These are phyloP conservation scores for Adansonia digitata DNA, from an alignment of 345 rosid species.

Conservation along the genomic window DNA sequence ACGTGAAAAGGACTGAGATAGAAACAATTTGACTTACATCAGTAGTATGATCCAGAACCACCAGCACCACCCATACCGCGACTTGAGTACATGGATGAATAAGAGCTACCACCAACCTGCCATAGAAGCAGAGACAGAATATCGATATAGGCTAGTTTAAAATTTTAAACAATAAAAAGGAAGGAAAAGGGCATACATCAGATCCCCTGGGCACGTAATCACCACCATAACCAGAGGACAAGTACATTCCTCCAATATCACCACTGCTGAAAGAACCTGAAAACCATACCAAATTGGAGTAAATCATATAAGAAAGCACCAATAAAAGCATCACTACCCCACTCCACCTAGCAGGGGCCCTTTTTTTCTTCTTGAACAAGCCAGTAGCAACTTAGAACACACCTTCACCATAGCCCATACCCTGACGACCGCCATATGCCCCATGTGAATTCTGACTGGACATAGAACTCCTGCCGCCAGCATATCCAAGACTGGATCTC, in stretches of 20 bases:
- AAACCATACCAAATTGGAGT: slow-evolving; percentile 14
- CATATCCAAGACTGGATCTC: slow-evolving; percentile 73
- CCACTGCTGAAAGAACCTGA: slow-evolving; percentile 74
- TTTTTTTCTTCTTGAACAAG: background rate
- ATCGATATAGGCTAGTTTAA: background rate
- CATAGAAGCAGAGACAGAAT: slow-evolving; percentile 3
- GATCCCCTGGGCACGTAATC: slow-evolving; percentile 67
- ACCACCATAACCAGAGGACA: slow-evolving; percentile 63
- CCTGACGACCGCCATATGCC: slow-evolving; percentile 64
- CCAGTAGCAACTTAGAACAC: slow-evolving; percentile 12
- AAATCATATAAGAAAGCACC: slow-evolving; percentile 1
- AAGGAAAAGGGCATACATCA: slow-evolving; percentile 47
- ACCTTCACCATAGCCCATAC: slow-evolving; percentile 82
- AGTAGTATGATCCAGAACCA: slow-evolving; percentile 90
- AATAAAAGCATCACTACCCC: background rate
- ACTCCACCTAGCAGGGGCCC: background rate
- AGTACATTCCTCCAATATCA: slow-evolving; percentile 76
- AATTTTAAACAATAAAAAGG: background rate
- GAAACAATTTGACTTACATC: slow-evolving; percentile 40
- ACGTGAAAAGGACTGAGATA: slow-evolving; percentile 11
- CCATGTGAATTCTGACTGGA: slow-evolving; percentile 83
- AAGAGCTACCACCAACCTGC: slow-evolving; percentile 88
- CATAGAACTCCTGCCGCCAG: slow-evolving; percentile 72
- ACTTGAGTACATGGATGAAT: slow-evolving; percentile 76
- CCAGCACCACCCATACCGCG: slow-evolving; percentile 75